These are phyloP conservation scores for Sphagnum contortum DNA, from an alignment of 225 moss, liverwort and hornwort species.

Conservation along the genomic window DNA sequence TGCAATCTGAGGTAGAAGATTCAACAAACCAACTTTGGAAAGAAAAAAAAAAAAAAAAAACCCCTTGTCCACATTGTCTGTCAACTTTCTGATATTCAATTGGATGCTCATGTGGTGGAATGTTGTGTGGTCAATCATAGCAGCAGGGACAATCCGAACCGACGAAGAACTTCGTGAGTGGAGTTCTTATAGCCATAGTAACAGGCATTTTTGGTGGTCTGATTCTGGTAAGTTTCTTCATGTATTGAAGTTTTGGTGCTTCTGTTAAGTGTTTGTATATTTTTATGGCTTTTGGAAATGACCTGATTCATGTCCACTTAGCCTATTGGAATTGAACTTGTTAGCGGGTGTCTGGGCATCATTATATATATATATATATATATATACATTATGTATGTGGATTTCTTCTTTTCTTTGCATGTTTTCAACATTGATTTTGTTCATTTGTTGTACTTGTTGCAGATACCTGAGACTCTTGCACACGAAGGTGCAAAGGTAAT, in stretches of 20 bases:
- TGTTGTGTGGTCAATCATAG: not conserved
- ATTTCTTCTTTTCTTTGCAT: not conserved
- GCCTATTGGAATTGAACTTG: not conserved
- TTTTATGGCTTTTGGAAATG: not conserved
- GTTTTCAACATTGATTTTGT: not conserved
- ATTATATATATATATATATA: not conserved
- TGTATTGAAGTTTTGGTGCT: not conserved
- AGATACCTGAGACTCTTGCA: slow-evolving; percentile 1
- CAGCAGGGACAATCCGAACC: not conserved
- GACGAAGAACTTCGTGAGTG: slow-evolving; percentile 10
- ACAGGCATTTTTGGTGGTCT: slow-evolving; percentile 28
- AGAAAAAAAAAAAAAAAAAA: not conserved
- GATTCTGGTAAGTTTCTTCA: slow-evolving; percentile 16
- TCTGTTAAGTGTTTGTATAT: no score
- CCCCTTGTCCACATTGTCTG: not conserved
- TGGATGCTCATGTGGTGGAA: not conserved
- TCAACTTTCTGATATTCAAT: not conserved
- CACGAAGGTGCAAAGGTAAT: not conserved
- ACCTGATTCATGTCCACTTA: not conserved
- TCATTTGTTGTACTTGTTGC: not conserved
- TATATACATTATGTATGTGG: not conserved
- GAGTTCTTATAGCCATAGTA: slow-evolving; percentile 19
- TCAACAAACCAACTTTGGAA: not conserved
- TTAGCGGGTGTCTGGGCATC: not conserved
- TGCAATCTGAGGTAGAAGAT: slow-evolving; percentile 12